These are phyloP conservation scores for Pestalotiopsis sp. DNA, from an alignment of 2,329 filamentous ascomycete genomes.

Conservation along the genomic window DNA sequence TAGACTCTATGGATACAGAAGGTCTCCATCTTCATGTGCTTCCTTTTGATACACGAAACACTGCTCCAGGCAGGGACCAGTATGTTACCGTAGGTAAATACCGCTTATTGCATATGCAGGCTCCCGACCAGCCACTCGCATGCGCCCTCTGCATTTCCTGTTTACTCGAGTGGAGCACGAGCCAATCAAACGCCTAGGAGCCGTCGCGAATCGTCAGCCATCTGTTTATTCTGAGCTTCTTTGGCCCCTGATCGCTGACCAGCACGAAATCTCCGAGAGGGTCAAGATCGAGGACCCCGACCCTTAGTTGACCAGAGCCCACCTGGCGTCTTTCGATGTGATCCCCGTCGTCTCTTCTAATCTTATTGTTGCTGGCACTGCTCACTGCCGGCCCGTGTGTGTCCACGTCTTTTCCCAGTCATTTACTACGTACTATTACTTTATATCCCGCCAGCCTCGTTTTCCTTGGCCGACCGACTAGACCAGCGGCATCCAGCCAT, in stretches of 20 bases:
- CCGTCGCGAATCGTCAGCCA: not conserved
- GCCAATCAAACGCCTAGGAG: not conserved
- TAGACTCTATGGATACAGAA: no score
- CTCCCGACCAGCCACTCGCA: not conserved
- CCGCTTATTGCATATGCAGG: not conserved
- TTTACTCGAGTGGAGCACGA: not conserved
- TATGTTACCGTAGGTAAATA: no score
- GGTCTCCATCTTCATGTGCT: no score
- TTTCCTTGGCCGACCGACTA: not conserved
- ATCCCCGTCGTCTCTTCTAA: constrained; percentile 7
- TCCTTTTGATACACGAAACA: no score
- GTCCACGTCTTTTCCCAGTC: not conserved
- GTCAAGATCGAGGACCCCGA: not conserved
- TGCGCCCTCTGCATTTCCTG: not conserved
- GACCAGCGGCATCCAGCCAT: not conserved
- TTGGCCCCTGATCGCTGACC: not conserved
- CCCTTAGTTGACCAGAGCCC: not conserved
- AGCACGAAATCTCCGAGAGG: constrained; percentile 4
- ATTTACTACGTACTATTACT: not conserved
- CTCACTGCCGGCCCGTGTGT: not conserved
- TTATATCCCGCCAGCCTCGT: not conserved
- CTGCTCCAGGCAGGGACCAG: no score
- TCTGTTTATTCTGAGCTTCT: not conserved
- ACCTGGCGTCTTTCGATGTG: not conserved
- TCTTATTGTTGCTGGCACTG: not conserved